Percentiles rank a stretch among this genome's conserved stretches.
These are phyloP conservation scores for Chenopodium formosanum DNA, from an alignment of 148 eudicot genomes.

Conservation along the genomic window DNA sequence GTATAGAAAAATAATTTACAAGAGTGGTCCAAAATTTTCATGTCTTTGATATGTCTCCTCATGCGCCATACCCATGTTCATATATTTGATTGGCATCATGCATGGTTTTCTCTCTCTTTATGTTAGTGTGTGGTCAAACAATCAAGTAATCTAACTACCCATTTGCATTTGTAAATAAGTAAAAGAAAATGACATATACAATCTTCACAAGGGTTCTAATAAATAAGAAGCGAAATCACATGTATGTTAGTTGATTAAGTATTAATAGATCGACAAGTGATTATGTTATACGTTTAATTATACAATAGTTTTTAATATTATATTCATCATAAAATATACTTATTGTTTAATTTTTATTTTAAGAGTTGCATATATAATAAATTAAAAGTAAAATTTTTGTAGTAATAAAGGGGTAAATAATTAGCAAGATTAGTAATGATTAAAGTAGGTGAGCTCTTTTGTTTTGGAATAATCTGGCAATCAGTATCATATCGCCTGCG, in stretches of 20 bases:
- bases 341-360: too few relatives aligned
- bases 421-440: slow-evolving; percentile 20
- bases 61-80: slow-evolving; percentile 34
- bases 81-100: slow-evolving; percentile 27
- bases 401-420: slow-evolving; percentile 3
- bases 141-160: slow-evolving; percentile 16
- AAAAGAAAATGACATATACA: too few relatives aligned
- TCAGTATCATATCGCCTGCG: slow-evolving; percentile 23
- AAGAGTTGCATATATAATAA: background rate
- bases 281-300: too few relatives aligned
- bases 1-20: background rate
- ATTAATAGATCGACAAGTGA: too few relatives aligned
- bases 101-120: background rate
- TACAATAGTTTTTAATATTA: too few relatives aligned
- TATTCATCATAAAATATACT: too few relatives aligned
- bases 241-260: too few relatives aligned
- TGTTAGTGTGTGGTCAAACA: slow-evolving; percentile 28
- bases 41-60: slow-evolving; percentile 36
- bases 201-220: too few relatives aligned
- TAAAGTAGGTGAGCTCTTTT: slow-evolving; percentile 24
- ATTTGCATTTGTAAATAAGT: background rate
- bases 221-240: too few relatives aligned
- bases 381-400: too few relatives aligned
- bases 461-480: slow-evolving; percentile 38
- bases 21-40: slow-evolving; percentile 29